Evolutionary conservation across 768 basidiomycete genomes (phyloP), one percentile per base, ranked within the genome.

Genomic region (Asterophora parasitica): DNA sequence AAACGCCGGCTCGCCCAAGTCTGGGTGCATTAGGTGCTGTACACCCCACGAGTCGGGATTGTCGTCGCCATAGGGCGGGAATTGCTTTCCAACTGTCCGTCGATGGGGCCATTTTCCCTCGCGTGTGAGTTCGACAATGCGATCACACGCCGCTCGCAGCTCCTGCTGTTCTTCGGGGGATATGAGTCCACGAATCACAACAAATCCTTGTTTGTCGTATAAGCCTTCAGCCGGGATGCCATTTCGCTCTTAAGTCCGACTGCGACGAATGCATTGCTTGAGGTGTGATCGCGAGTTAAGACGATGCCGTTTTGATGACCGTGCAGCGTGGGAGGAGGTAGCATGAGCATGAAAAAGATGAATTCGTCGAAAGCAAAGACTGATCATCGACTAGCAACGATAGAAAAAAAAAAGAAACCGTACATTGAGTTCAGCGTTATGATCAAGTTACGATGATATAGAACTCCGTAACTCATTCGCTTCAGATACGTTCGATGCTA

Each of bases 1-100:
- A 49, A 89, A 89, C 4, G 58, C 69, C 0, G 75, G 69, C 56
- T 86, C 82, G 0, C 63, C 68, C 0, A 90, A 72, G 27, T 74
- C 79, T 1, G 86, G 88, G 57, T 89, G 87, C 88, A 91, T 89
- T 37, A 85, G 62, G 52, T 89, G 85, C 54, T 89, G 88, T 1
- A 88, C 79, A 1, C 88, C 88, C 87, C 88, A 89, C 0, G 82
- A 78, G 62, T 90, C 88, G 1, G 79, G 75, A 43, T 78, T 64
- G 12, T 67, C 69, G 27, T 75, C 64, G 44, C 74, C 81, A 55
- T 74, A 89, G 0, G 87, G 88, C 3, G 88, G 86, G 51, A 89
- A 90, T 61, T 88, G 85, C 51, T 82, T 83, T 1, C 88, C 88
- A 13, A 90, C 83, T 0, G 79, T 82, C 30, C 88, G 76, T 3